Evolutionary conservation across 2,329 filamentous ascomycete species (phyloP).

Genomic region (Alternaria triticimaculans): DNA sequence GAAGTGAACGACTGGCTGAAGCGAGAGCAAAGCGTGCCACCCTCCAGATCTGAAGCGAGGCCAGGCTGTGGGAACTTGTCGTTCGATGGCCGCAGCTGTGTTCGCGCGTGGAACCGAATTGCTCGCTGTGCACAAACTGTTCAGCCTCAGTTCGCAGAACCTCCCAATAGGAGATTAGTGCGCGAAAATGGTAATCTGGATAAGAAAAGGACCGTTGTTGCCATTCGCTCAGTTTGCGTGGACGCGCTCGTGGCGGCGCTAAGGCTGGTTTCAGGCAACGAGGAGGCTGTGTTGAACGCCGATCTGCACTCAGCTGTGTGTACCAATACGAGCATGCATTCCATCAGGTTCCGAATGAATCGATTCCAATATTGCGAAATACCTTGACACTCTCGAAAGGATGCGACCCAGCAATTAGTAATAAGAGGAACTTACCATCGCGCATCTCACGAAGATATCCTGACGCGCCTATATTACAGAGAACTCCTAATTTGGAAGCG

Average conservation of each 20-base stretch:
- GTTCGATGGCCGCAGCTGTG: neutral
- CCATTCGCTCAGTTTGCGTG: neutral
- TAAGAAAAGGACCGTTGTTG: neutral
- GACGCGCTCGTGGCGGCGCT: neutral
- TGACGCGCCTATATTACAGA: neutral
- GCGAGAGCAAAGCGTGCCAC: neutral
- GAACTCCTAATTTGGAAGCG: neutral
- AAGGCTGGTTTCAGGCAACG: neutral
- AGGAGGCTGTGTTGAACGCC: neutral
- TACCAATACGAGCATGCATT: neutral
- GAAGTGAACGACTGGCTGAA: neutral
- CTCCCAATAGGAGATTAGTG: neutral
- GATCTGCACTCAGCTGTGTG: neutral
- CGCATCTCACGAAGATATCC: neutral
- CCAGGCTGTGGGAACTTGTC: neutral
- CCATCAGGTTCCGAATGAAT: neutral
- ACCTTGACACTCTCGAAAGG: too few relatives aligned
- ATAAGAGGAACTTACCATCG: neutral
- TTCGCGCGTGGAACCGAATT: neutral
- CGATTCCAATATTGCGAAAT: neutral
- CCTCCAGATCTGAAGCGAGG: neutral
- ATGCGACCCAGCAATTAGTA: too few relatives aligned
- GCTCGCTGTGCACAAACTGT: neutral
- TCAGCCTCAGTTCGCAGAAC: neutral
- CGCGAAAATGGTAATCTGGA: neutral